Evolutionary conservation across 83 land plant genomes (phyloP), one percentile per base, ranked within the genome.

Genomic region (Diphasiastrum complanatum): DNA sequence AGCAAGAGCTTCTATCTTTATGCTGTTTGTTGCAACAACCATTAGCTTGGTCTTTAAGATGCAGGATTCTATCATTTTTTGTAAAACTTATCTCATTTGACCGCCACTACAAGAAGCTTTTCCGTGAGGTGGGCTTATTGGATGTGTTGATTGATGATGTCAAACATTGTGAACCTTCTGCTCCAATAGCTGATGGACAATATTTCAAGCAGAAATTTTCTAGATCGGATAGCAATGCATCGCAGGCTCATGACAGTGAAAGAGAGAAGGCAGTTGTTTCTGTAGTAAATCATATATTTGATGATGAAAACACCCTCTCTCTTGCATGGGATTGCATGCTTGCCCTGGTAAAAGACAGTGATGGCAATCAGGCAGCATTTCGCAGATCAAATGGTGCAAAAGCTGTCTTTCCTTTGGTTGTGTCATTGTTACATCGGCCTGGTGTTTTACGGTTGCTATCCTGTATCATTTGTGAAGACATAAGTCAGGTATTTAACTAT

Each of bases 61-160:
- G 75, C 46, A 79, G 78, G 14, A 87, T 95, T 32, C 79, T 95
- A 50, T 77, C 90, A 2, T 95, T 95, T 47, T 90, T 95, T 74
- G 88, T 83, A 18, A 95, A 95, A 62, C 85, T 95, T 10, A 53
- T 95, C 45, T 90, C 99, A 22, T 95, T 95, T 76, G 99, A 95
- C 65, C 83, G 81, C 51, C 87, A 95, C 61, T 95, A 95, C 68
- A 91, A 90, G 72, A 95, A 86, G 61, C 80, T 90, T 22, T 70
- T 95, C n/a, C 66, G 99, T 57, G 99, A 95, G 70, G 97, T 90
- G 53, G 99, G 99, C 48, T 83, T 91, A 50, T 50, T 90, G 67
- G 99, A 90, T 50, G 78, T 90, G 50, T 70, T 95, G 30, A 53
- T 95, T 35, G 99, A 95, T 71, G 97, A 95, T 74, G 51, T 90